phyloP scores from a whole-genome alignment of 2,329 filamentous ascomycete species.

The Colletotrichum sp. region DNA sequence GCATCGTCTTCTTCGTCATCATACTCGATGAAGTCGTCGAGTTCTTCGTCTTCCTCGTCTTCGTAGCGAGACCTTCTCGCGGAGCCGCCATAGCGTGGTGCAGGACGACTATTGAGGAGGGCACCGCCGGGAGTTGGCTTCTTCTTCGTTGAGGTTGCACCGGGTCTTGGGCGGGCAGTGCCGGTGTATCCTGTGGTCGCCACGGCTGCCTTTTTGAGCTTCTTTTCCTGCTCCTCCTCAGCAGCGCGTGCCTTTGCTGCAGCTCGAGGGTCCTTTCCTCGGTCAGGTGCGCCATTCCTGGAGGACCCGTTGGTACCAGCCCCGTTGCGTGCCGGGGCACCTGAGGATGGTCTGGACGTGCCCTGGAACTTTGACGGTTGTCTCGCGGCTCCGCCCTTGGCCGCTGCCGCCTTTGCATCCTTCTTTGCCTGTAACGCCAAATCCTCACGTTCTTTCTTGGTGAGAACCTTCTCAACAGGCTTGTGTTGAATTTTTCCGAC shows the following conservation, averaged over 20 bases:
- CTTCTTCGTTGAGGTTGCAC: constrained; percentile 36
- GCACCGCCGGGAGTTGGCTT: constrained; percentile 43
- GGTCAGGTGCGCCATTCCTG: constrained; percentile 21
- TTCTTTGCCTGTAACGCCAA: constrained; percentile 48
- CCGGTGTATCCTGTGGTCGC: constrained; percentile 72
- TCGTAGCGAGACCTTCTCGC: constrained; percentile 47
- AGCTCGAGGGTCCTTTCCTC: constrained; percentile 28
- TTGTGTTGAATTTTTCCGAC: constrained; percentile 79
- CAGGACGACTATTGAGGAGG: constrained; percentile 35
- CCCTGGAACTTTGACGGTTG: constrained; percentile 9
- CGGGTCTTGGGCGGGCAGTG: constrained; percentile 64
- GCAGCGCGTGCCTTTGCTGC: constrained; percentile 1
- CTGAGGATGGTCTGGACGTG: neutral
- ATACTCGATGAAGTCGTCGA: constrained; percentile 68
- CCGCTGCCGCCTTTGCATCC: neutral
- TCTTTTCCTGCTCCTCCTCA: constrained; percentile 54
- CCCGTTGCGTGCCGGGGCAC: neutral
- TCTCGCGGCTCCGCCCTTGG: constrained; percentile 2
- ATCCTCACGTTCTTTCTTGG: constrained; percentile 58
- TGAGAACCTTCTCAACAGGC: constrained; percentile 67
- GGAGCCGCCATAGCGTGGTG: constrained; percentile 26
- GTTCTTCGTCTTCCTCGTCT: constrained; percentile 67
- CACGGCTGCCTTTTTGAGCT: constrained; percentile 63
- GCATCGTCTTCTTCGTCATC: constrained; percentile 51
- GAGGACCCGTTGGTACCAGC: constrained; percentile 24